Base-by-base conservation (phyloP, 768 basidiomycete genomes). In the Asterophora lycoperdoides region DNA sequence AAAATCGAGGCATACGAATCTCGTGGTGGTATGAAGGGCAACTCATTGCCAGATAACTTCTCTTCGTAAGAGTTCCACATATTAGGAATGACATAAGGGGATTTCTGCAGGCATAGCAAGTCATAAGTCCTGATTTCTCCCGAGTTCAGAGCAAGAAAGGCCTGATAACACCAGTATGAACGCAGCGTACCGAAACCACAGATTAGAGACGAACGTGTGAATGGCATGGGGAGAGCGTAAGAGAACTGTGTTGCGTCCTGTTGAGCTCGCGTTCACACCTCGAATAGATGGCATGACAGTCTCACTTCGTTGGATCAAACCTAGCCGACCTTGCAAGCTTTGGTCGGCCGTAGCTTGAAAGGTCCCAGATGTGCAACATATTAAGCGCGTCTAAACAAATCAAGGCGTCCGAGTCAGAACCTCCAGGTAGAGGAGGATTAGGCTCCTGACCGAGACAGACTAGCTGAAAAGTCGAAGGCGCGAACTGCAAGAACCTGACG, bases 91-190 rank as follows among this genome's bases (percentile, higher is more conserved):
- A 68, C 72, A 57, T 86, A 89, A 9, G 75, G 72, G 0, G 89
- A 88, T 51, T 84, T 74, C 15, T 77, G 71, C 13, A 80, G 70
- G 50, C 87, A 84, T 10, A 78, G 68, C n/a, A 93, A 57, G 61
- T 93, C 91, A 60, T 84, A 93, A 2, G 85, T 83, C 55, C 78
- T 77, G 52, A 91, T 74, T 41, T 84, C 81, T 26, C 78, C 78
- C n/a, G 68, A 70, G 52, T 71, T 68, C 35, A 75, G 60, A 8
- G 71, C 71, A 29, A 80, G 60, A 55, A 80, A 77, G 40, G 73
- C 68, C 79, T 80, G 56, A 48, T 30, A 35, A 41, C 20, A 28
- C 34, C 38, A 44, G 55, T 48, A 53, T 59, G 41, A 55, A 46
- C 19, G 60, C 53, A 52, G 13, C 26, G 41, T 36, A 48, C 32